Conservation (phyloP, 768 basidiomycete species). For the Boletus patriciae region DNA sequence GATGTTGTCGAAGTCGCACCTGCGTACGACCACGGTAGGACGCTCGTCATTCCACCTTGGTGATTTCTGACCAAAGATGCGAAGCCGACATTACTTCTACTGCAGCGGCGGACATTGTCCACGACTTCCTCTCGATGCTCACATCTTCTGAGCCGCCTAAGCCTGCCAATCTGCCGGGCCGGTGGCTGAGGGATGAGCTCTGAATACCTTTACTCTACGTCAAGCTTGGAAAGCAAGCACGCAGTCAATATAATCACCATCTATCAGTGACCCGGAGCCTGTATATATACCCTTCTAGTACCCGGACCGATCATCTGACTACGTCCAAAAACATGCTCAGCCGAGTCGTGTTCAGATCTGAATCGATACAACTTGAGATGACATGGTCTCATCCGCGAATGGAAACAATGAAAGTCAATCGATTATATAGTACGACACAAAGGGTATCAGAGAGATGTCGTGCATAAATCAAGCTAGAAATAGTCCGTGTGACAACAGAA, state of each 20-base stretch:
- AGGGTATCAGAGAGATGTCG: slow-evolving; percentile 22
- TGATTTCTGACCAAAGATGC: slow-evolving; percentile 8
- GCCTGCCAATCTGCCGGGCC: slow-evolving; percentile 10
- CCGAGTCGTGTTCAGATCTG: background rate
- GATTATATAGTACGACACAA: slow-evolving; percentile 17
- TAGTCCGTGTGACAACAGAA: slow-evolving; percentile 19
- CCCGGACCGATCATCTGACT: slow-evolving; percentile 51
- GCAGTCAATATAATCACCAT: background rate
- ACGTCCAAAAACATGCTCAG: slow-evolving; percentile 47
- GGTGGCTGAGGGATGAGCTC: slow-evolving; percentile 21
- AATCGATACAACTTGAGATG: background rate
- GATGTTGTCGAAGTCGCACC: slow-evolving; percentile 29
- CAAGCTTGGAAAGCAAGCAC: background rate
- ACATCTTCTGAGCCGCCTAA: slow-evolving; percentile 27
- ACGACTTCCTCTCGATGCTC: slow-evolving; percentile 46
- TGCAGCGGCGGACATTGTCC: slow-evolving; percentile 46
- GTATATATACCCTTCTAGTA: background rate
- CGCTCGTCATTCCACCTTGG: background rate
- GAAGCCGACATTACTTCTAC: slow-evolving; percentile 42
- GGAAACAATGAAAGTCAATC: background rate
- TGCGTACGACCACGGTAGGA: slow-evolving; percentile 28
- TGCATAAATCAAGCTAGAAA: slow-evolving; percentile 14
- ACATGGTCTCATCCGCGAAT: background rate
- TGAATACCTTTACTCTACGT: slow-evolving; percentile 1
- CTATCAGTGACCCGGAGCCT: background rate